Evolutionary conservation across 73 alveolate genomes (phyloP).

Genomic region (Paramecium sonneborni): DNA sequence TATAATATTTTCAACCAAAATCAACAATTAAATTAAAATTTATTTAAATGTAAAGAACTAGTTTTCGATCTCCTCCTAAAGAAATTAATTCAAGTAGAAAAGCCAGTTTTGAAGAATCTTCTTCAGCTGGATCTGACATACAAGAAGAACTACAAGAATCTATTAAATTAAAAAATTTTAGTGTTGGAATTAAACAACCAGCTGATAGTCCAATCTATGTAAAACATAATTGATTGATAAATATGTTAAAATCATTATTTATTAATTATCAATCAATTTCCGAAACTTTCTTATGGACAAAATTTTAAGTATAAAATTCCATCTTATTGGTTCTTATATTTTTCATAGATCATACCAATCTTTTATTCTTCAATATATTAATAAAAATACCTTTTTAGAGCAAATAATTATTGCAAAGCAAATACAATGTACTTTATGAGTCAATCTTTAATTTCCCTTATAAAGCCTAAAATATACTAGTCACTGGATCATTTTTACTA

Average conservation of each 20-base stretch:
- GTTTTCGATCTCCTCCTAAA: constrained; percentile 17
- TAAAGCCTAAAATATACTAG: background rate
- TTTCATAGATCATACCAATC: background rate
- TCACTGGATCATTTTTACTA: background rate
- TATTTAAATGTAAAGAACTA: background rate
- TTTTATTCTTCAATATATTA: background rate
- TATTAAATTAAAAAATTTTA: background rate
- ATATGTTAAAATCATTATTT: background rate
- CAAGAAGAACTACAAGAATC: constrained; percentile 10
- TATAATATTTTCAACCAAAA: background rate
- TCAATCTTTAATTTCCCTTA: background rate
- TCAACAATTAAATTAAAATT: background rate
- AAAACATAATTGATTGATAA: background rate
- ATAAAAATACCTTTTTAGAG: background rate
- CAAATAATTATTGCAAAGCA: background rate
- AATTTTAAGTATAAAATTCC: background rate
- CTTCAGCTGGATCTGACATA: constrained; percentile 24
- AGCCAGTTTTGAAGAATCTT: constrained; percentile 8
- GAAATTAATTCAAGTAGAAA: constrained; percentile 6
- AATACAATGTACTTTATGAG: background rate
- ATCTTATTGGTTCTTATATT: background rate
- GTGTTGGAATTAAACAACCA: constrained; percentile 33
- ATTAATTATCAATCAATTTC: background rate
- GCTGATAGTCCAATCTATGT: background rate
- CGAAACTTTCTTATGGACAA: background rate